Percentiles rank a stretch among this genome's conserved stretches.
phyloP scores from a whole-genome alignment of 371 early-diverging fungal genomes.

The Mortierella sp. region DNA sequence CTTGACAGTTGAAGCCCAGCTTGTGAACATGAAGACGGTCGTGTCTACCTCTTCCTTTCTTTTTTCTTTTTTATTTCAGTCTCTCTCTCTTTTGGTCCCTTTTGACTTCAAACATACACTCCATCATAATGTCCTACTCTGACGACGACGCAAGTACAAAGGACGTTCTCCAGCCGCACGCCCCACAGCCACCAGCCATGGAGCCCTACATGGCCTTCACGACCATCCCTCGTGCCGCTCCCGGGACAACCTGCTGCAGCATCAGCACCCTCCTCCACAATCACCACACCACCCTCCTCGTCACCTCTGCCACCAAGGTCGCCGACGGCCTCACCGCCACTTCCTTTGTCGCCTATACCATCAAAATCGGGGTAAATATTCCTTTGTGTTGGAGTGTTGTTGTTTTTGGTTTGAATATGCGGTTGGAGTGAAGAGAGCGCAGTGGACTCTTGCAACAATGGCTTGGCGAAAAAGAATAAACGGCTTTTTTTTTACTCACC shows the following conservation, averaged over 20 bases:
- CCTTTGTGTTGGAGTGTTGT: background rate
- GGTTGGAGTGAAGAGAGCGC: background rate
- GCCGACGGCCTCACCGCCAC: constrained; percentile 55
- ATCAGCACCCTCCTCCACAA: constrained; percentile 39
- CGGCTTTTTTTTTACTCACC: background rate
- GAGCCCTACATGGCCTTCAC: constrained; percentile 55
- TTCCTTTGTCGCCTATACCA: constrained; percentile 66
- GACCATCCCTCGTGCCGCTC: constrained; percentile 53
- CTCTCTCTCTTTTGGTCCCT: background rate
- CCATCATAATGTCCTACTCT: constrained; percentile 34
- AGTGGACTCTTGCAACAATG: background rate
- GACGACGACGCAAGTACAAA: constrained; percentile 29
- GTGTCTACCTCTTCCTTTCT: background rate
- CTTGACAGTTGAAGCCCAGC: constrained; percentile 6
- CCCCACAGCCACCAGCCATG: background rate
- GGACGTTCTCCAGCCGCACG: constrained; percentile 11
- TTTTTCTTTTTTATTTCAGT: background rate
- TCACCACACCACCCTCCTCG: constrained; percentile 34
- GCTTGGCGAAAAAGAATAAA: background rate
- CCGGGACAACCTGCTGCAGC: constrained; percentile 44
- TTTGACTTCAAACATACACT: background rate
- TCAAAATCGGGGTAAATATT: constrained; percentile 64
- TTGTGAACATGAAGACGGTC: background rate
- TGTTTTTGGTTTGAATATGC: background rate
- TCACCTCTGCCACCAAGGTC: constrained; percentile 51